phyloP scores from a whole-genome alignment of 352 stramenopile species.

The Globisporangium carolinianum region DNA sequence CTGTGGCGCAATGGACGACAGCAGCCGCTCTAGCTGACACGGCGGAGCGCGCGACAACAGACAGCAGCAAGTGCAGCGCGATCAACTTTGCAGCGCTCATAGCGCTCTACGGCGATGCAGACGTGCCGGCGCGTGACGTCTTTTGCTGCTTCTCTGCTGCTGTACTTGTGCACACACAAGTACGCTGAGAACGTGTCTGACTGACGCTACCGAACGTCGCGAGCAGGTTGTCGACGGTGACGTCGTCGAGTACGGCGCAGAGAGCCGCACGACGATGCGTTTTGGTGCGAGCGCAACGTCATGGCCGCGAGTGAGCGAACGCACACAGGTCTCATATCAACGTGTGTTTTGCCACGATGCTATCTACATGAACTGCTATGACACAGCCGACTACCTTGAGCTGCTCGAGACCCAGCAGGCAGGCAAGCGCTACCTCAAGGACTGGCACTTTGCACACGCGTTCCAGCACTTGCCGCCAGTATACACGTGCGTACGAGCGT shows the following conservation, averaged over 20 bases:
- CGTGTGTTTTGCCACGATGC: background rate
- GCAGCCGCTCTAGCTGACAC: constrained; percentile 14
- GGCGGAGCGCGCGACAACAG: constrained; percentile 27
- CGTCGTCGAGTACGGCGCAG: constrained; percentile 48
- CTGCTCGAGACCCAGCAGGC: constrained; percentile 32
- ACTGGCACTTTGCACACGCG: constrained; percentile 79
- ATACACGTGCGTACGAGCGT: constrained; percentile 36
- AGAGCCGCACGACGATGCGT: constrained; percentile 49
- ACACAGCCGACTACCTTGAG: constrained; percentile 55
- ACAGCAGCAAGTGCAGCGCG: constrained; percentile 18
- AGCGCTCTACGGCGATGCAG: constrained; percentile 35
- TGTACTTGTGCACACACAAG: too few species aligned
- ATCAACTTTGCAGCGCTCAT: constrained; percentile 21
- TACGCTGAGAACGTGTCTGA: background rate
- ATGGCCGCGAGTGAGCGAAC: background rate
- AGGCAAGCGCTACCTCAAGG: constrained; percentile 76
- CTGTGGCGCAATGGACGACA: constrained; percentile 9
- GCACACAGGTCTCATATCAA: background rate
- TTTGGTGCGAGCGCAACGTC: constrained; percentile 28
- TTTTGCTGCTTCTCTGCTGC: too few species aligned
- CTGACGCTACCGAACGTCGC: background rate
- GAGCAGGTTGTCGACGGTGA: constrained; percentile 54
- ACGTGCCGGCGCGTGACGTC: constrained; percentile 35
- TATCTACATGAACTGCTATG: too few species aligned
- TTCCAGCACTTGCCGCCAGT: constrained; percentile 33